Conservation (phyloP, 2,329 filamentous ascomycete species). For the Fonsecaea nubica region DNA sequence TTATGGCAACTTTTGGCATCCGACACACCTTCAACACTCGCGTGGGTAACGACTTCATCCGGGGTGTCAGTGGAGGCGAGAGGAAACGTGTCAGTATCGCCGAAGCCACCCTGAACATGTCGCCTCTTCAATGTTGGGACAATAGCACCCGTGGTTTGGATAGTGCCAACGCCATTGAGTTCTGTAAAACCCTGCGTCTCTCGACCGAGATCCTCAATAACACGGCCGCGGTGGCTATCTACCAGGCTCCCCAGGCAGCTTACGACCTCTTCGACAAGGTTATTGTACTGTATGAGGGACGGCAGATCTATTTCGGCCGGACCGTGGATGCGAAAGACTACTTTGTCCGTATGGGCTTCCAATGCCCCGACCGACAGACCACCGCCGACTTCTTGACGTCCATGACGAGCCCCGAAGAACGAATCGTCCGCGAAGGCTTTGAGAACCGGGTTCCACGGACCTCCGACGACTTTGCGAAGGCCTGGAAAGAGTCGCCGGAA, state of each 20-base stretch:
- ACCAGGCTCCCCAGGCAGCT: conserved; percentile 59
- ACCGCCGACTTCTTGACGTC: conserved; percentile 75
- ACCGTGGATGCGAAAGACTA: conserved; percentile 66
- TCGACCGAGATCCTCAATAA: conserved; percentile 58
- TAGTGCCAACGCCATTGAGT: conserved; percentile 64
- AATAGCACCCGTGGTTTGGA: conserved; percentile 61
- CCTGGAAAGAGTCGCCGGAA: conserved; percentile 63
- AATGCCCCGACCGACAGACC: conserved; percentile 72
- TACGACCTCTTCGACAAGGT: conserved; percentile 75
- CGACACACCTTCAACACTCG: conserved; percentile 55
- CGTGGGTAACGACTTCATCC: conserved; percentile 63
- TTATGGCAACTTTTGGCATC: conserved; percentile 60
- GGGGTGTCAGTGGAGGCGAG: conserved; percentile 68
- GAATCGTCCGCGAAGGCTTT: conserved; percentile 63
- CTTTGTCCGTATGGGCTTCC: conserved; percentile 73
- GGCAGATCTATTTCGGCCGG: conserved; percentile 77
- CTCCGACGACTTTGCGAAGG: conserved; percentile 69
- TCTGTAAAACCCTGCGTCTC: conserved; percentile 60
- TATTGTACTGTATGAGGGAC: conserved; percentile 75
- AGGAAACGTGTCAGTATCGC: conserved; percentile 68
- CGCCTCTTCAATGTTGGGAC: conserved; percentile 55
- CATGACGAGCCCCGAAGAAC: conserved; percentile 69
- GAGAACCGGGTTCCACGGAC: conserved; percentile 70
- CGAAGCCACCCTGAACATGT: conserved; percentile 56
- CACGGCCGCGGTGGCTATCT: conserved; percentile 64